These are phyloP conservation scores for Blakeslea trispora DNA, from an alignment of 371 early-diverging fungal species.

Conservation along the genomic window DNA sequence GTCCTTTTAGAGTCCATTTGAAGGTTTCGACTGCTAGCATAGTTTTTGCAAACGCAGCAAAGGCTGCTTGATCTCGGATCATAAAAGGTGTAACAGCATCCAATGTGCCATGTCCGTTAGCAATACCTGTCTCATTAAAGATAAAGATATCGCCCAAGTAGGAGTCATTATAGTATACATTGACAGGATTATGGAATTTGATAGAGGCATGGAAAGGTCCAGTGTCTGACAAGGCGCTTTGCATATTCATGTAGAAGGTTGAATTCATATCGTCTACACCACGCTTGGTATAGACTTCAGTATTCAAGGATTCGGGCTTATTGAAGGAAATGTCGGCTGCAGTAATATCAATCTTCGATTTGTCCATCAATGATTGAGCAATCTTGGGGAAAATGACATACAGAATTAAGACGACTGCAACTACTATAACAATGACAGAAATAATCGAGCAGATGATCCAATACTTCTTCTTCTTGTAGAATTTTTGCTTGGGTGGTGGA, in stretches of 20 bases:
- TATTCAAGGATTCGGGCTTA: constrained; percentile 25
- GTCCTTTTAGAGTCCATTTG: constrained; percentile 59
- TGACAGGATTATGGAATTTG: constrained; percentile 47
- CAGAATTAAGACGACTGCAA: constrained; percentile 50
- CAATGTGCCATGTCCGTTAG: constrained; percentile 52
- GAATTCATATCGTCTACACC: constrained; percentile 37
- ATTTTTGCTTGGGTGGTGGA: constrained; percentile 38
- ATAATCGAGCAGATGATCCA: constrained; percentile 59
- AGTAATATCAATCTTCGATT: constrained; percentile 48
- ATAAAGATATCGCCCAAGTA: constrained; percentile 57
- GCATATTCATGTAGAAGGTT: constrained; percentile 54
- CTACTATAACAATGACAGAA: constrained; percentile 50
- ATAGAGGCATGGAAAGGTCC: constrained; percentile 60
- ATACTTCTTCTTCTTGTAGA: constrained; percentile 59
- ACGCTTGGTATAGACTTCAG: constrained; percentile 26
- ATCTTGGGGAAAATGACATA: constrained; percentile 65
- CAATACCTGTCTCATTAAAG: constrained; percentile 45
- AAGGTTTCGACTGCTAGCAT: constrained; percentile 57
- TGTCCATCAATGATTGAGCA: constrained; percentile 60
- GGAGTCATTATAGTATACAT: constrained; percentile 42
- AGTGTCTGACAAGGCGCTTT: constrained; percentile 51
- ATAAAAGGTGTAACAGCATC: constrained; percentile 45
- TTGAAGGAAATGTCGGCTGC: constrained; percentile 54
- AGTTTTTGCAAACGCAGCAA: constrained; percentile 54
- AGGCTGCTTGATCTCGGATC: constrained; percentile 47